Percentiles rank a stretch among this genome's conserved stretches.
phyloP scores from a whole-genome alignment of 2,329 filamentous ascomycete genomes.

The Fusarium chaquense region DNA sequence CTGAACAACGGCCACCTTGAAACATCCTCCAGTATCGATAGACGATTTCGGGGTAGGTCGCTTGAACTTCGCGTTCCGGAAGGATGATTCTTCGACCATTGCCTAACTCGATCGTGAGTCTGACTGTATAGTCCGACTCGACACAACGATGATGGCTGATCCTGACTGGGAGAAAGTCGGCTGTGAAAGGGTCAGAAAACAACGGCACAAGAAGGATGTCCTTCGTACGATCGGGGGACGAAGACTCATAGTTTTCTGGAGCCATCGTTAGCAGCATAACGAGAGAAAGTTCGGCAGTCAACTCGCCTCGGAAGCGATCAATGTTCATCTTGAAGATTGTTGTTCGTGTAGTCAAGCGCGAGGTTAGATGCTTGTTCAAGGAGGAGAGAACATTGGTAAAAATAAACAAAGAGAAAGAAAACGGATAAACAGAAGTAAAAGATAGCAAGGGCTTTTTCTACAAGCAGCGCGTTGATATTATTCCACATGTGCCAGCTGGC shows the following conservation, averaged over 20 bases:
- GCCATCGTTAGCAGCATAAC: not conserved
- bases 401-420: not conserved
- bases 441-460: not conserved
- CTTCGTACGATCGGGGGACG: not conserved
- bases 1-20: not conserved
- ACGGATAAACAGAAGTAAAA: not conserved
- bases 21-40: not conserved
- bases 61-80: not conserved
- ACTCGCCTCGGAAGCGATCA: not conserved
- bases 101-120: not conserved
- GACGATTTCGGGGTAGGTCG: fast-evolving
- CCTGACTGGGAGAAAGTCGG: not conserved
- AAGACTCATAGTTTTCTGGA: not conserved
- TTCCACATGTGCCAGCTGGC: not conserved
- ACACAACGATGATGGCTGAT: not conserved
- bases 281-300: not conserved
- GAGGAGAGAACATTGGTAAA: not conserved
- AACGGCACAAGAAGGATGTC: not conserved
- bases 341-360: no score
- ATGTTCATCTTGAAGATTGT: not conserved
- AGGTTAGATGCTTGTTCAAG: no score
- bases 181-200: not conserved
- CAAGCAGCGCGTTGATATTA: not conserved
- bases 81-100: not conserved
- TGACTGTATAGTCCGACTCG: not conserved